phyloP scores from a whole-genome alignment of 129 eudicot genomes.

The Tagetes erecta region DNA sequence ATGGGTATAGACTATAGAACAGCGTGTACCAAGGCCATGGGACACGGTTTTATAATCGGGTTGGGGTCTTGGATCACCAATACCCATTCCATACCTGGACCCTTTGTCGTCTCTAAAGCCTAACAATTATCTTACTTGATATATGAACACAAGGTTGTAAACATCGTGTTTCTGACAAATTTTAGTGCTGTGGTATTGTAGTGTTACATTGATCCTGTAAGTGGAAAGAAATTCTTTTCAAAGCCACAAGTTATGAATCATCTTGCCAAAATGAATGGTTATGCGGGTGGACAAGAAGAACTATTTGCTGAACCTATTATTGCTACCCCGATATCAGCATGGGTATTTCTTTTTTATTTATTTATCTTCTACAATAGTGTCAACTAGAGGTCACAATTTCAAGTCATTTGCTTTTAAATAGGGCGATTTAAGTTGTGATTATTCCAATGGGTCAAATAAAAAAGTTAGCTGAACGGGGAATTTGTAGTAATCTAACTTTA shows the following conservation, averaged over 20 bases:
- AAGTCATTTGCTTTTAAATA: neutral
- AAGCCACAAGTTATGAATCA: constrained; percentile 47
- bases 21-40: neutral
- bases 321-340: constrained; percentile 22
- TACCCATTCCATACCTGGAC: neutral
- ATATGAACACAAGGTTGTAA: neutral
- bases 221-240: constrained; percentile 59
- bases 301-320: constrained; percentile 24
- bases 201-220: constrained; percentile 39
- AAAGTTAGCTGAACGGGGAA: neutral
- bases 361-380: neutral
- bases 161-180: neutral
- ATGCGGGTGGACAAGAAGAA: constrained; percentile 21
- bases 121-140: neutral
- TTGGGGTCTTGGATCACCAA: neutral
- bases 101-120: neutral
- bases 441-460: neutral
- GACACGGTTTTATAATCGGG: neutral
- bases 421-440: constrained; percentile 2
- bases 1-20: neutral
- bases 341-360: constrained; percentile 22
- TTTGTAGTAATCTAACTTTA: neutral
- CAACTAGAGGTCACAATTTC: neutral
- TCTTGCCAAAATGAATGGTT: constrained; percentile 22
- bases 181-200: constrained; percentile 26